Evolutionary conservation across 352 stramenopile genomes (phyloP), one percentile per base, ranked within the genome.

Genomic region (Phytophthora meadii): DNA sequence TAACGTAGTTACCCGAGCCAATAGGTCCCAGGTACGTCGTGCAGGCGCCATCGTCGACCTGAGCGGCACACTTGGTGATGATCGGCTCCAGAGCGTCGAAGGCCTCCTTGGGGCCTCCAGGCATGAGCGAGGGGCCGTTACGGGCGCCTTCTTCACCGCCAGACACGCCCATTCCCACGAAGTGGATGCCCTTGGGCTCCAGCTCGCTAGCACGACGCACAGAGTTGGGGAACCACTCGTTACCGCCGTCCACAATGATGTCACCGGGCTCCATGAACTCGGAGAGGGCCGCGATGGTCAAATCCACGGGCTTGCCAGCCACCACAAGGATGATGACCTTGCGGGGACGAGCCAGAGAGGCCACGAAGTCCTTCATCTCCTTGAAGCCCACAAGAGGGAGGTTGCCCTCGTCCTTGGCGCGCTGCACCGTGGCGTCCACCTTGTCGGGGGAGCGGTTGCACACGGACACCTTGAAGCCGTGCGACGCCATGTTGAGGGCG

Each of bases 191-290:
- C 81, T 98, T 98, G 37, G 79, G 67, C 69, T 95, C 85, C 32
- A 99, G 82, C 73, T 98, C 89, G 68, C 98, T 79, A 0, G 84
- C 81, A 61, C 98, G 90, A 50, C 97, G 93, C 66, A 99, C 80
- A 22, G 88, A 97, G 82, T 99, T 99, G 14, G 97, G 96, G 75
- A 97, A 99, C 97, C 97, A 99, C 86, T 99, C 97, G 88, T 99
- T 99, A 28, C 98, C 98, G 41, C 98, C 98, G 79, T 99, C 98
- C 34, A 99, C 90, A 65, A 99, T 97, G 51, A 99, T 93, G 87
- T 99, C 98, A 12, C 97, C 98, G 37, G 81, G 68, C 70, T 98
- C 94, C 74, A 98, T 87, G 80, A 92, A 82, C 67, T 95, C 68
- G 1, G 84, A 78, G 19, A 99, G 81, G 25, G 77, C 73, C 1